A percentile compares a stretch with the other conserved stretches of the same genome.
Evolutionary conservation across 306 rosid species (phyloP).

Genomic region (Luffa acutangula): DNA sequence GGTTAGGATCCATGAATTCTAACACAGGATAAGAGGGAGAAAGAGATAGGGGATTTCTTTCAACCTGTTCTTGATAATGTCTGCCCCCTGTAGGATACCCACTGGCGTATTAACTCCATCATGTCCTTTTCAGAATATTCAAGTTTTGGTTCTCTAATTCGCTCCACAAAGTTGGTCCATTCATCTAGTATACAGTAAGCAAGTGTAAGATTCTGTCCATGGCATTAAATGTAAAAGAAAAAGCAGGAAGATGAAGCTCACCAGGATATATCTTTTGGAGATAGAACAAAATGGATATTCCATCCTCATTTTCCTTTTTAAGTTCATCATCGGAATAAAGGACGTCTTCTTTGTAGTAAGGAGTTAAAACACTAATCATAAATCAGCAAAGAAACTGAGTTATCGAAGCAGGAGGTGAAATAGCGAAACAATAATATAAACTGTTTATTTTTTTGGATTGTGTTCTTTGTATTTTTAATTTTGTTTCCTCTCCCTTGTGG

Average conservation of each 20-base stretch:
- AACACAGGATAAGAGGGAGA: neutral
- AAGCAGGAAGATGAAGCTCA: conserved; percentile 28
- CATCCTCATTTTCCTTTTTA: conserved; percentile 71
- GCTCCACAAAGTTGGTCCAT: conserved; percentile 65
- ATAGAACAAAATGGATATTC: conserved; percentile 86
- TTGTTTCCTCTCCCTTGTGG: too few species aligned
- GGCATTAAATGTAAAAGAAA: neutral
- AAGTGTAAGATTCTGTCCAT: conserved; percentile 9
- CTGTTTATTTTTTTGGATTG: neutral
- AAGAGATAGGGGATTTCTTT: conserved; percentile 13
- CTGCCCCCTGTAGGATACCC: conserved; percentile 98
- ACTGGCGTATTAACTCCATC: conserved; percentile 40
- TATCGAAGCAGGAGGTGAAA: neutral
- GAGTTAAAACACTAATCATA: conserved; percentile 77
- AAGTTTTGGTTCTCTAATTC: conserved; percentile 20
- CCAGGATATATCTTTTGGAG: conserved; percentile 89
- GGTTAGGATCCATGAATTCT: neutral
- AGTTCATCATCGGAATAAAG: conserved; percentile 68
- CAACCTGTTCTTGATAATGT: conserved; percentile 92
- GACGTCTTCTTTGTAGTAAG: conserved; percentile 83
- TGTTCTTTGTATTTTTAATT: too few species aligned
- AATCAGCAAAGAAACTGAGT: conserved; percentile 1
- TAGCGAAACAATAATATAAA: neutral
- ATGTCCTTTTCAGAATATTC: conserved; percentile 11
- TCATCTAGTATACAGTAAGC: conserved; percentile 52